Conservation (phyloP, 2,329 filamentous ascomycete genomes). For the Fusarium cicatricum region DNA sequence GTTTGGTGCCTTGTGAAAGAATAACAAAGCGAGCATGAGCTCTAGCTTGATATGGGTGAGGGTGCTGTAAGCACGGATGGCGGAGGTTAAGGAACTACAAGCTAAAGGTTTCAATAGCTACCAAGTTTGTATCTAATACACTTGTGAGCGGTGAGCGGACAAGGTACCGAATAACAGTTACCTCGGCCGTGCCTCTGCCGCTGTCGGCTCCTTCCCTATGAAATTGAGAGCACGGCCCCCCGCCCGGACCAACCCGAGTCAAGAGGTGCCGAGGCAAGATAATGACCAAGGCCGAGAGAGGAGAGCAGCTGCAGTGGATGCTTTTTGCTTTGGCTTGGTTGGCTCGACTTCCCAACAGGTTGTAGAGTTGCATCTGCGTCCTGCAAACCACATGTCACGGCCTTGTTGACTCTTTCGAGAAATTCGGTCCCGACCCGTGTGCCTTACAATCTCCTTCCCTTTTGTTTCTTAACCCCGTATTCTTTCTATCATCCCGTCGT, state of each 20-base stretch:
- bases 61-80: neutral
- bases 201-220: conserved; percentile 18
- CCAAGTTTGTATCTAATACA: too few species aligned
- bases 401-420: conserved; percentile 20
- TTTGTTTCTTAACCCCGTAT: conserved; percentile 18
- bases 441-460: conserved; percentile 28
- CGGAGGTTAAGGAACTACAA: conserved; percentile 25
- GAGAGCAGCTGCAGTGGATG: conserved; percentile 6
- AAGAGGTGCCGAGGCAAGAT: conserved; percentile 39
- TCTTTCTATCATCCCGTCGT: conserved; percentile 14
- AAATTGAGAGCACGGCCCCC: conserved; percentile 20
- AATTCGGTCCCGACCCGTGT: conserved; percentile 41
- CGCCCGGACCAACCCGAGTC: conserved; percentile 25
- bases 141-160: neutral
- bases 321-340: conserved; percentile 20
- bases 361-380: conserved; percentile 22
- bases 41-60: too few species aligned
- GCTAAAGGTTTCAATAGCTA: too few species aligned
- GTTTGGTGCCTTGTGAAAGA: neutral
- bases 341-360: too few species aligned
- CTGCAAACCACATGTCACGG: conserved; percentile 42
- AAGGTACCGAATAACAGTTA: conserved; percentile 16
- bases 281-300: conserved; percentile 15
- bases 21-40: neutral
- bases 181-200: conserved; percentile 33